Evolutionary conservation across 257 asterid species (phyloP).

Genomic region (Gentiana dahurica): DNA sequence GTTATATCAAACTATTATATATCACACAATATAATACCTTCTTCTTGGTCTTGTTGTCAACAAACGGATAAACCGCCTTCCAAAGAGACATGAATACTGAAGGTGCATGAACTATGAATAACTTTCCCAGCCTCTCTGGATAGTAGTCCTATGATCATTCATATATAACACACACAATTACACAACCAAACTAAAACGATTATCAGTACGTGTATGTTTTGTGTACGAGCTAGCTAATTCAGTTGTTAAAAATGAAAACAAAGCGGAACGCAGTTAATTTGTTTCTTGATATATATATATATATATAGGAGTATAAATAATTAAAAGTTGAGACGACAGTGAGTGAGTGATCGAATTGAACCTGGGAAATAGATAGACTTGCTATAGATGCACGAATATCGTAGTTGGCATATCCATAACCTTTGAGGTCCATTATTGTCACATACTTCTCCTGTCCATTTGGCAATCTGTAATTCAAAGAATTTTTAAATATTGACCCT

Average conservation of each 20-base stretch:
- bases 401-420: conserved; percentile 67
- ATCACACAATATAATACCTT: conserved; percentile 29
- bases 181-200: background rate
- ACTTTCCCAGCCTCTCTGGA: conserved; percentile 46
- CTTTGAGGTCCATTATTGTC: conserved; percentile 57
- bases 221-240: too few relatives aligned
- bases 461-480: conserved; percentile 36
- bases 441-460: conserved; percentile 75
- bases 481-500: too few relatives aligned
- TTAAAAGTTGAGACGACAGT: too few relatives aligned
- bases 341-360: background rate
- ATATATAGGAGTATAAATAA: too few relatives aligned
- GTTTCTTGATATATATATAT: too few relatives aligned
- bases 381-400: conserved; percentile 80
- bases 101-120: conserved; percentile 49
- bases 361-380: conserved; percentile 65
- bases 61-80: conserved; percentile 27
- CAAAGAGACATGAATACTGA: conserved; percentile 60
- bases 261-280: too few relatives aligned
- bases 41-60: conserved; percentile 72
- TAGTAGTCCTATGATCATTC: conserved; percentile 48
- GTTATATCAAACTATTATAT: too few relatives aligned
- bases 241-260: too few relatives aligned
- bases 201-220: too few relatives aligned
- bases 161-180: background rate